Evolutionary conservation across 176 grass and related monocot species (phyloP), one percentile per base, ranked within the genome.

Genomic region (Eleusine indica): DNA sequence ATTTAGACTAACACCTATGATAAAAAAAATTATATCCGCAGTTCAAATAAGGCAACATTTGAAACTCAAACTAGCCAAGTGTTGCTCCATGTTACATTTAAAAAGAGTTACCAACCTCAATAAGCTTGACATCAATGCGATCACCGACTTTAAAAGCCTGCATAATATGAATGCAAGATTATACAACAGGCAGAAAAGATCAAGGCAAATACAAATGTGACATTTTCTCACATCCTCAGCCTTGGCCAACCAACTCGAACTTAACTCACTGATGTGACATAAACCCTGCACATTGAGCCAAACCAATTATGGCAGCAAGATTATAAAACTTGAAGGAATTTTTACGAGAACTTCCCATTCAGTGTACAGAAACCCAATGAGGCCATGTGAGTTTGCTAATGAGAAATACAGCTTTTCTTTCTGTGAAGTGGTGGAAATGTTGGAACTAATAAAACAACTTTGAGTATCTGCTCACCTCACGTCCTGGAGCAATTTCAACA

Each of bases 201-300:
- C 17, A 14, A 68, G 83, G 46, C 67, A 81, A 65, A 78, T 46
- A 19, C 37, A 91, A 75, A 56, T 38, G 47, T 61, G 42, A 66
- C 8, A 85, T 78, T 82, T 90, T 17, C 96, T 95, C 84, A 98
- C 96, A 90, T 98, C 96, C 53, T 98, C 93, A 86, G 89, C 91
- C 78, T 98, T 98, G 28, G 91, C 85, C 77, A 91, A 80, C 92
- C 91, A 98, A 83, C 86, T 82, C 2, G 96, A 86, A 88, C 93
- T 98, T 76, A 98, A 80, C 85, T 98, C 96, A 71, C 96, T 95
- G 77, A 98, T 98, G 68, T 98, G 96, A 41, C 96, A 98, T 85
- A 95, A 90, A 77, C 92, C 96, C 93, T 95, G 87, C 68, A 38
- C 38, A 86, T 62, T 47, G 68, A 87, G 86, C 28, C 81, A 63